Evolutionary conservation across 2,329 filamentous ascomycete species (phyloP).

Genomic region (Chaetothyriales sp.): DNA sequence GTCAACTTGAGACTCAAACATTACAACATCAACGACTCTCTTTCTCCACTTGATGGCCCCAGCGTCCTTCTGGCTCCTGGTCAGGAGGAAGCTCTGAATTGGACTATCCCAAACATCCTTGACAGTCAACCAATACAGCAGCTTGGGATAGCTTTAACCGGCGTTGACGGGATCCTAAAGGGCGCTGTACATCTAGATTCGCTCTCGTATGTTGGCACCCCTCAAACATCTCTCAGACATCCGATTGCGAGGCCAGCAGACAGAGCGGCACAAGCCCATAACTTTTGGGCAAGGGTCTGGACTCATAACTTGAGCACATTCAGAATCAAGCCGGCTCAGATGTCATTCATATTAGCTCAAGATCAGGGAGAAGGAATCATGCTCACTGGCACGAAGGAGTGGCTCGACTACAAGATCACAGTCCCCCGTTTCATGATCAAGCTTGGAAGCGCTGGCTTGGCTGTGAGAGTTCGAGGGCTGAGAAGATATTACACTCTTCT

Average conservation of each 20-base stretch:
- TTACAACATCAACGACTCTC: not conserved
- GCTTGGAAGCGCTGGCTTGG: slow-evolving; percentile 1
- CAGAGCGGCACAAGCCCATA: not conserved
- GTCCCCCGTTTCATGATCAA: not conserved
- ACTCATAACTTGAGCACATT: not conserved
- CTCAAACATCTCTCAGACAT: not conserved
- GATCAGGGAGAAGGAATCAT: slow-evolving; percentile 1
- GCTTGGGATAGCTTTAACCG: not conserved
- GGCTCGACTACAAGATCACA: not conserved
- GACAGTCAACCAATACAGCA: not conserved
- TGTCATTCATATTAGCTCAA: slow-evolving; percentile 1
- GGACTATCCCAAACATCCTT: not conserved
- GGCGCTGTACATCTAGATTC: not conserved
- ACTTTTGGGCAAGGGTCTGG: not conserved
- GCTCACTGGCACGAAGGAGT: slow-evolving; percentile 1
- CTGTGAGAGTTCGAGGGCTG: not conserved
- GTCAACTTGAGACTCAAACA: not conserved
- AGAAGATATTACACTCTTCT: not conserved
- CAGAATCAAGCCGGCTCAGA: not conserved
- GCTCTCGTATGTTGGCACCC: not conserved
- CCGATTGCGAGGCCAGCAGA: not conserved
- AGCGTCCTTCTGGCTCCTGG: not conserved
- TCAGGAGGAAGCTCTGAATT: not conserved
- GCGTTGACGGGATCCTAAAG: not conserved
- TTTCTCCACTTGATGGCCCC: not conserved